Conservation (phyloP, 371 early-diverging fungal genomes). For the Entomophthora muscae region DNA sequence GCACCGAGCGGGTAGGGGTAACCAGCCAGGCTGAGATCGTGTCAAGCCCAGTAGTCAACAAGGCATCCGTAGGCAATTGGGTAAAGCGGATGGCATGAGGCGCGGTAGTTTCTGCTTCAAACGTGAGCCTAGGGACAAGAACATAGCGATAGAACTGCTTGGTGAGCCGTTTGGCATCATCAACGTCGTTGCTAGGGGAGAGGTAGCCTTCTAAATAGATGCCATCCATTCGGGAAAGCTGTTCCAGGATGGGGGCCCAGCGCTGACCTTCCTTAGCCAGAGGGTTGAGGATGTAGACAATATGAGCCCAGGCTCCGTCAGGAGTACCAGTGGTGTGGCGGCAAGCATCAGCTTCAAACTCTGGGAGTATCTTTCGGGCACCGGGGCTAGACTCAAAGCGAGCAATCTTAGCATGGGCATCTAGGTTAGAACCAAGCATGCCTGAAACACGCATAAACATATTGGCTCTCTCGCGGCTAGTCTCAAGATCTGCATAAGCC, state of each 20-base stretch:
- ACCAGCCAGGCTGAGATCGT: conserved; percentile 77
- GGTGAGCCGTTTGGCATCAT: neutral
- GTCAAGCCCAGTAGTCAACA: conserved; percentile 76
- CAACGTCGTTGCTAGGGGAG: neutral
- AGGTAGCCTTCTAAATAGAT: conserved; percentile 35
- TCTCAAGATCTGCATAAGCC: neutral
- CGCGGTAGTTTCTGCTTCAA: conserved; percentile 22
- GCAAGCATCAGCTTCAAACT: neutral
- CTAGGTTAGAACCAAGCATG: neutral
- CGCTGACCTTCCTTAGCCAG: conserved; percentile 55
- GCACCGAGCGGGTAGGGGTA: conserved; percentile 49
- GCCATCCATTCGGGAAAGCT: conserved; percentile 31
- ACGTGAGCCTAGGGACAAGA: conserved; percentile 34
- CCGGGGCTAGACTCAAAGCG: neutral
- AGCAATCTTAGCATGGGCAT: neutral
- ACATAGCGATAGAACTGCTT: conserved; percentile 82
- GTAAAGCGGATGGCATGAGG: conserved; percentile 43
- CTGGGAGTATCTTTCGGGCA: neutral
- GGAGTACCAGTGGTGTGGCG: neutral
- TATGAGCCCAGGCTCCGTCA: conserved; percentile 1
- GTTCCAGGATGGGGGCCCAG: conserved; percentile 42
- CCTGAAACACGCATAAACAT: neutral
- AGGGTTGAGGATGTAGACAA: conserved; percentile 52
- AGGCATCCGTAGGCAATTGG: conserved; percentile 50
- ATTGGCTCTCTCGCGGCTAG: neutral